Percentiles rank a stretch among this genome's conserved stretches.
Conservation (phyloP, 495 filamentous ascomycete genomes). For the Emericellopsis terricola region DNA sequence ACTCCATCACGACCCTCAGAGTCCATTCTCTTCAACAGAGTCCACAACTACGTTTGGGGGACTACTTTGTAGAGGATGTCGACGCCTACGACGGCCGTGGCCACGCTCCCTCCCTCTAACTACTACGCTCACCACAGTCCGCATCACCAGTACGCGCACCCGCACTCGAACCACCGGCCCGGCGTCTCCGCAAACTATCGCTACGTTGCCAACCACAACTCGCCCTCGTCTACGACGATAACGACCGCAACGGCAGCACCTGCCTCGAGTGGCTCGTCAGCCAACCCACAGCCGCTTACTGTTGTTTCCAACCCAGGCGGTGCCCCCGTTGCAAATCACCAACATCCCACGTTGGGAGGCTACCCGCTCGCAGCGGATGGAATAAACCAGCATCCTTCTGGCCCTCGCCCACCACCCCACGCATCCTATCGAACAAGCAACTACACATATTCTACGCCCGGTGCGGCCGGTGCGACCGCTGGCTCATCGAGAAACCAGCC, state of each 20-base stretch:
- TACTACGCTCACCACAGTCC: slow-evolving; percentile 34
- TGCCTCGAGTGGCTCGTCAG: no score
- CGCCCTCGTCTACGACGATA: neutral
- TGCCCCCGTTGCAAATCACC: slow-evolving; percentile 35
- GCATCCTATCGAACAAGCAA: slow-evolving; percentile 6
- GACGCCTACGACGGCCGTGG: slow-evolving; percentile 66
- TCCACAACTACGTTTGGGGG: no score
- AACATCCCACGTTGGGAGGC: slow-evolving; percentile 20
- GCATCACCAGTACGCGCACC: neutral
- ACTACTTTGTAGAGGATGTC: slow-evolving; percentile 46
- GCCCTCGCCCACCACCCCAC: slow-evolving; percentile 12
- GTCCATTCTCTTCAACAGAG: no score
- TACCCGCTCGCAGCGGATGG: slow-evolving; percentile 19
- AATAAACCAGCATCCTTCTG: slow-evolving; percentile 8
- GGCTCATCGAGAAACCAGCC: slow-evolving; percentile 2
- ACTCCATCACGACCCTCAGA: no score
- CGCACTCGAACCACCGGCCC: slow-evolving; percentile 26
- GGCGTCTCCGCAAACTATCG: neutral
- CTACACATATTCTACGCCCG: neutral
- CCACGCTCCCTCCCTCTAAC: slow-evolving; percentile 47
- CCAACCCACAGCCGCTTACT: no score
- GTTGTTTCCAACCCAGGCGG: no score
- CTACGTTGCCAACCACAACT: neutral
- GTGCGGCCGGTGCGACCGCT: no score
- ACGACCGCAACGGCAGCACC: neutral